A percentile compares a stretch with the other conserved stretches of the same genome.
Evolutionary conservation across 257 asterid genomes (phyloP).

Genomic region (Euphrasia confusa): DNA sequence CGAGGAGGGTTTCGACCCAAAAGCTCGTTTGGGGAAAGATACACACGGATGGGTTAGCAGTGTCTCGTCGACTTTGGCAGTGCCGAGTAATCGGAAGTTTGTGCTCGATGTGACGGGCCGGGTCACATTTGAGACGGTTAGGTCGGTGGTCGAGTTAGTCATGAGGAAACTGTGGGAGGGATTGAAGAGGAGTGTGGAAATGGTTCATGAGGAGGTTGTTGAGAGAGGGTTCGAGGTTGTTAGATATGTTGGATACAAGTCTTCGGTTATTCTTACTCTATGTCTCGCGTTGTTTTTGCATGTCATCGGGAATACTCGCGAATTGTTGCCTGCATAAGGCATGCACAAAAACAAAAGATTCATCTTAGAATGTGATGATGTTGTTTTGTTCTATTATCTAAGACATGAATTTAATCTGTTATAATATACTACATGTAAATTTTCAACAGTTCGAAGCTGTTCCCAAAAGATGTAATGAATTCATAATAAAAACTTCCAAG

Average conservation of each 20-base stretch:
- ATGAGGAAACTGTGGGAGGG: conserved; percentile 56
- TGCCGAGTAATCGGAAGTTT: conserved; percentile 75
- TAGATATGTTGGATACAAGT: conserved; percentile 69
- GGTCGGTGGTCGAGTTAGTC: conserved; percentile 63
- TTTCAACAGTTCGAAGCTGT: conserved; percentile 14
- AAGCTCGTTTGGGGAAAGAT: conserved; percentile 29
- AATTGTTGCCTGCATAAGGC: conserved; percentile 52
- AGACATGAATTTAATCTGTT: conserved; percentile 20
- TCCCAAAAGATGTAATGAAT: no score
- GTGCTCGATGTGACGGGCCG: conserved; percentile 88
- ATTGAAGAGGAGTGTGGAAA: conserved; percentile 53
- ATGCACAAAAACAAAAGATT: not conserved
- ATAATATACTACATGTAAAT: conserved; percentile 5
- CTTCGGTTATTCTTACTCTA: conserved; percentile 66
- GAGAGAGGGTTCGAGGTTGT: conserved; percentile 75
- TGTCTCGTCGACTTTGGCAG: conserved; percentile 74
- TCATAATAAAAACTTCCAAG: no score
- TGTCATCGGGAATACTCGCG: conserved; percentile 51
- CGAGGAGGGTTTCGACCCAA: conserved; percentile 30
- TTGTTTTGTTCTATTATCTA: not conserved
- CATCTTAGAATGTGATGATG: not conserved
- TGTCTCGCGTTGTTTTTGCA: conserved; percentile 67
- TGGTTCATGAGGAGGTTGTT: conserved; percentile 56
- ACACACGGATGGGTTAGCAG: conserved; percentile 61
- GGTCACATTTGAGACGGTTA: conserved; percentile 81